Conservation (phyloP, 192 early-diverging fungal genomes). For the Coemansia sp. region DNA sequence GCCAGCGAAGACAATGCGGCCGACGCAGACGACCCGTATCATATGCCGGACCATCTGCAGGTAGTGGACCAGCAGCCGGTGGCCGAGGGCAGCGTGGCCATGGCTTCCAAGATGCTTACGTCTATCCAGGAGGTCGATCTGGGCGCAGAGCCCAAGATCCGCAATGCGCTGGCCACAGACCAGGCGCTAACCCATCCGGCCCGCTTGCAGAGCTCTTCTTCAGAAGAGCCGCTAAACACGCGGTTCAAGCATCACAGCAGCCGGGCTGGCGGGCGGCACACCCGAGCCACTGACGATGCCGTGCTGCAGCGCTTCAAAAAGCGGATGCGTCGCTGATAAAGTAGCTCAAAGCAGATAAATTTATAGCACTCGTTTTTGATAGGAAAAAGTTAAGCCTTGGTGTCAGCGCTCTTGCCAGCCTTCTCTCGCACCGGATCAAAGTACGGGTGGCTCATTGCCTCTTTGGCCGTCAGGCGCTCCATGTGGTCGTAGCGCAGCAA, state of each 20-base stretch:
- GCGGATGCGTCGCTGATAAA: conserved; percentile 62
- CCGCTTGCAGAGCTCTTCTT: conserved; percentile 3
- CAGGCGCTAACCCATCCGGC: conserved; percentile 18
- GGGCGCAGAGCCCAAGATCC: conserved; percentile 66
- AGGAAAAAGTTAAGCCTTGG: conserved; percentile 1
- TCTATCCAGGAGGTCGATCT: conserved; percentile 91
- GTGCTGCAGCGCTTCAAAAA: conserved; percentile 85
- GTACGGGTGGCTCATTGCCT: conserved; percentile 91
- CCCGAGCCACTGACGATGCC: conserved; percentile 69
- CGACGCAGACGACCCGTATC: conserved; percentile 60
- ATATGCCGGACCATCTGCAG: conserved; percentile 63
- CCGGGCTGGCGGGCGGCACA: neutral
- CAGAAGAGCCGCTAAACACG: neutral
- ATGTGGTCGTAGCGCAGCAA: conserved; percentile 92
- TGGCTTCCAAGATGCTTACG: conserved; percentile 84
- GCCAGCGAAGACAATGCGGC: neutral
- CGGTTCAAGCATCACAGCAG: neutral
- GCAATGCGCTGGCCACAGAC: conserved; percentile 81
- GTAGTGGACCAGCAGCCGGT: conserved; percentile 61
- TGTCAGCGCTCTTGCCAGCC: conserved; percentile 12
- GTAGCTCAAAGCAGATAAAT: neutral
- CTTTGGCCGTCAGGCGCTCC: conserved; percentile 79
- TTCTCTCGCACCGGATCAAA: conserved; percentile 58
- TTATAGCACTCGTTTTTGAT: neutral
- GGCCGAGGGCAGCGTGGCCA: conserved; percentile 80